Evolutionary conservation across 441 rosid genomes (phyloP).

Genomic region (Raphanus hybrid): DNA sequence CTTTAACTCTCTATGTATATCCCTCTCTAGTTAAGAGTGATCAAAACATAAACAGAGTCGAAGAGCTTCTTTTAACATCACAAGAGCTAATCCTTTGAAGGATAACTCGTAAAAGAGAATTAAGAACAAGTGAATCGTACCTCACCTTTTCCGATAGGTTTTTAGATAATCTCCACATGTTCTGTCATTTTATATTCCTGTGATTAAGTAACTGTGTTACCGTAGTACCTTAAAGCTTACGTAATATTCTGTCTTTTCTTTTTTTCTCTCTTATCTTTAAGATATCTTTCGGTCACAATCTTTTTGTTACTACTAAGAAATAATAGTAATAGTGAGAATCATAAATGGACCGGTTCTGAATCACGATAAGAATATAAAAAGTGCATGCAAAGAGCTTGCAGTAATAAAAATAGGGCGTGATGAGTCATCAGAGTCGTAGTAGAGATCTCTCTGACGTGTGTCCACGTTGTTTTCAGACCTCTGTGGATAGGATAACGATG

Average conservation of each 20-base stretch:
- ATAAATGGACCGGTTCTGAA: conserved; percentile 14
- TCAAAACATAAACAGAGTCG: background rate
- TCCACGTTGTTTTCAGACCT: conserved; percentile 34
- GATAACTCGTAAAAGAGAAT: background rate
- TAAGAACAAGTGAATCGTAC: background rate
- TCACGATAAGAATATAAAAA: conserved; percentile 2
- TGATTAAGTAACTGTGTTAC: background rate
- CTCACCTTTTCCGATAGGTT: background rate
- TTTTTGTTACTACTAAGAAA: background rate
- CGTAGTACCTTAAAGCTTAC: background rate
- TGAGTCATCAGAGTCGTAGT: conserved; percentile 29
- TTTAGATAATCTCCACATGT: background rate
- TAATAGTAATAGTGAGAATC: background rate
- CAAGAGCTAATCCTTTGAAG: background rate
- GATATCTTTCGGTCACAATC: background rate
- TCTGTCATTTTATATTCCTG: background rate
- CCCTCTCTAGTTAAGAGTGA: no score
- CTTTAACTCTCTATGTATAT: background rate
- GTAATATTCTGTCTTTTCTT: background rate
- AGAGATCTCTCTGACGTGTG: conserved; percentile 29
- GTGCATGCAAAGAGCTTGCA: background rate
- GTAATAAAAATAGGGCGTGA: conserved; percentile 13
- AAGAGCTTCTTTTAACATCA: background rate
- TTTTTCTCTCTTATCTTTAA: conserved; percentile 6
- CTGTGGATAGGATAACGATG: conserved; percentile 32